A percentile compares a stretch with the other conserved stretches of the same genome.
Evolutionary conservation across 129 eudicot genomes (phyloP).

Genomic region (Tagetes patula): DNA sequence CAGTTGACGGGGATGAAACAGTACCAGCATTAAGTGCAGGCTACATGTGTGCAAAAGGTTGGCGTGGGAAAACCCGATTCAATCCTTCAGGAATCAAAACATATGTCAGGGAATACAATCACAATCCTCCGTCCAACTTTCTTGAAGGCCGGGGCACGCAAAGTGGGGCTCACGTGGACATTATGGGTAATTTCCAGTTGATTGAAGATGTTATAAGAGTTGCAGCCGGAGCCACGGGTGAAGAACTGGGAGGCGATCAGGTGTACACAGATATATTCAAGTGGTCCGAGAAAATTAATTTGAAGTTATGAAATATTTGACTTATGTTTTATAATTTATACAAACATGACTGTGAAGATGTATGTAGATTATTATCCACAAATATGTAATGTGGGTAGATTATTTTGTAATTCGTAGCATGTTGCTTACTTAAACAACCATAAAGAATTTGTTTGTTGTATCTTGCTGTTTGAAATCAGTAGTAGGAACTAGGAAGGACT

Average conservation of each 20-base stretch:
- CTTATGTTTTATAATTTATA: not conserved
- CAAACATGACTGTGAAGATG: constrained; percentile 1
- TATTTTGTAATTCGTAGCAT: constrained; percentile 21
- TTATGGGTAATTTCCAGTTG: constrained; percentile 92
- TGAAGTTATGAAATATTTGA: constrained; percentile 29
- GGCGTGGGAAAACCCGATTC: constrained; percentile 96
- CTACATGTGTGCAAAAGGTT: constrained; percentile 92
- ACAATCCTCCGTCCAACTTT: constrained; percentile 84
- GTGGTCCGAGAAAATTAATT: constrained; percentile 78
- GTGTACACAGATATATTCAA: constrained; percentile 77
- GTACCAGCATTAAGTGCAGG: constrained; percentile 93
- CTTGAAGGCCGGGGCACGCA: constrained; percentile 96
- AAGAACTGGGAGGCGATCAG: constrained; percentile 89
- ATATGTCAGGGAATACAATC: constrained; percentile 73
- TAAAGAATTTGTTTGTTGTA: constrained; percentile 25
- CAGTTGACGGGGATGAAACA: constrained; percentile 87
- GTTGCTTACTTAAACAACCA: constrained; percentile 21
- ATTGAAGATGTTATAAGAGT: constrained; percentile 85
- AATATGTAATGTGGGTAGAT: constrained; percentile 16
- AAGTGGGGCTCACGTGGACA: constrained; percentile 97
- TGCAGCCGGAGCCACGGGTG: constrained; percentile 89
- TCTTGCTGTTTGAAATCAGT: not conserved
- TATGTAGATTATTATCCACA: constrained; percentile 26
- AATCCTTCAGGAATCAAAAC: constrained; percentile 86
- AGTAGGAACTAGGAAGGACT: not conserved